Percentiles rank a stretch among this genome's conserved stretches.
Evolutionary conservation across 805 yeast genomes (phyloP).

Genomic region (Wickerhamiella siamensis): DNA sequence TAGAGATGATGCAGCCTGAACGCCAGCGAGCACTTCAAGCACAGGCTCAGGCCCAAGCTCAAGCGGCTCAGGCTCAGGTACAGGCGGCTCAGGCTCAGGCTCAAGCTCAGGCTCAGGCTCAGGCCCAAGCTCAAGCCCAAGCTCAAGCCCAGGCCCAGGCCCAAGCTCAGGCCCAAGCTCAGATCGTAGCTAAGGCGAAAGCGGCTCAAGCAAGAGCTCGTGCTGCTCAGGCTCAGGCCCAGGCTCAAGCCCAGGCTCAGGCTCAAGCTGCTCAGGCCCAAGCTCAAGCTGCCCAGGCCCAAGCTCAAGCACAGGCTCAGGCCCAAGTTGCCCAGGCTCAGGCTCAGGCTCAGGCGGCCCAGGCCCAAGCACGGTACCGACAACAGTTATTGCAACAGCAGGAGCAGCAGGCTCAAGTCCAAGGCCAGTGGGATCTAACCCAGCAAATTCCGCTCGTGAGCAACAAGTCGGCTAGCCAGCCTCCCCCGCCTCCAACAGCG

Average conservation of each 20-base stretch:
- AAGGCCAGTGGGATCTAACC: conserved; percentile 5
- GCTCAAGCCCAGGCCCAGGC: conserved; percentile 10
- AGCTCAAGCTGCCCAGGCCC: conserved; percentile 15
- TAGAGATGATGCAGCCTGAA: conserved; percentile 16
- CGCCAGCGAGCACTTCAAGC: conserved; percentile 11
- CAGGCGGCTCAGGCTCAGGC: conserved; percentile 7
- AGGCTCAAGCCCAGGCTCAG: conserved; percentile 15
- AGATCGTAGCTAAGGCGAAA: conserved; percentile 4
- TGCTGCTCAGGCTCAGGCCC: conserved; percentile 10
- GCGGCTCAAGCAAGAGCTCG: conserved; percentile 6
- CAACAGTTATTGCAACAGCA: conserved; percentile 14
- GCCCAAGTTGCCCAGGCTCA: conserved; percentile 8
- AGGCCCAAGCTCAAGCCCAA: conserved; percentile 12
- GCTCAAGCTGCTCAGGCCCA: conserved; percentile 12
- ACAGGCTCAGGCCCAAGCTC: conserved; percentile 17
- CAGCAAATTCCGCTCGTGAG: conserved; percentile 9
- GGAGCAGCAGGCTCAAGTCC: conserved; percentile 17
- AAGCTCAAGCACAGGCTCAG: conserved; percentile 15
- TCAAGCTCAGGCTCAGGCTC: conserved; percentile 7
- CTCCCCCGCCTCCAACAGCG: conserved; percentile 5
- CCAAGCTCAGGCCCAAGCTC: conserved; percentile 7
- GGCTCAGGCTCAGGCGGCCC: conserved; percentile 7
- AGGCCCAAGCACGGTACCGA: conserved; percentile 7
- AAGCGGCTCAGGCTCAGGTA: conserved; percentile 15
- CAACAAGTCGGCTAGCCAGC: conserved; percentile 9